These are phyloP conservation scores for Metschnikowia gruessii DNA, from an alignment of 805 yeast genomes.

Conservation along the genomic window DNA sequence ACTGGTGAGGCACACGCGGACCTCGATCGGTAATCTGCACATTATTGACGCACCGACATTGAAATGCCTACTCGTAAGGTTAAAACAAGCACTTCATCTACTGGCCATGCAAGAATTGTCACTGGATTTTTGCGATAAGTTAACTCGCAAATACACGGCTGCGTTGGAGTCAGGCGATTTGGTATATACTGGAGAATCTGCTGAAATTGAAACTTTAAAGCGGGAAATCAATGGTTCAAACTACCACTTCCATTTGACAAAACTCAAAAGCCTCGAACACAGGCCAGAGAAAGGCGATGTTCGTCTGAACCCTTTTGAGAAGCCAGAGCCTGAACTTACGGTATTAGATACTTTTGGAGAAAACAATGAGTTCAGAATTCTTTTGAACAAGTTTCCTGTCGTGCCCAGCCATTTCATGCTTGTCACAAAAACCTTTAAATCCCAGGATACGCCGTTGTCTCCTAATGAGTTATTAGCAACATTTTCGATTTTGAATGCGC, in stretches of 20 bases:
- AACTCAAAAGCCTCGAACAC: constrained; percentile 33
- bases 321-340: constrained; percentile 74
- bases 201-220: constrained; percentile 19
- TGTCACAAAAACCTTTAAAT: constrained; percentile 69
- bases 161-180: constrained; percentile 50
- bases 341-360: constrained; percentile 52
- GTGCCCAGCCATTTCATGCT: constrained; percentile 74
- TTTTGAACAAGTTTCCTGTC: constrained; percentile 86
- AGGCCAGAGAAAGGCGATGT: constrained; percentile 41
- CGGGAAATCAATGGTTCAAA: constrained; percentile 12
- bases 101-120: constrained; percentile 1
- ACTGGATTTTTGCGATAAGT: not conserved
- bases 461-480: constrained; percentile 67
- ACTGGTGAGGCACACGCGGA: no score
- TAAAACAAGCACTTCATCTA: not conserved
- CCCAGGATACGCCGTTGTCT: constrained; percentile 69
- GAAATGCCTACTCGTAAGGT: not conserved
- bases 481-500: constrained; percentile 49
- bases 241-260: constrained; percentile 29
- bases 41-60: not conserved
- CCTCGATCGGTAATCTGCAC: not conserved
- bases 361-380: constrained; percentile 52
- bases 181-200: constrained; percentile 50
- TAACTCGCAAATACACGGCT: constrained; percentile 35
- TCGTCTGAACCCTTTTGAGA: constrained; percentile 67